phyloP scores from a whole-genome alignment of 2,329 filamentous ascomycete species.

The Talaromyces funiculosus region DNA sequence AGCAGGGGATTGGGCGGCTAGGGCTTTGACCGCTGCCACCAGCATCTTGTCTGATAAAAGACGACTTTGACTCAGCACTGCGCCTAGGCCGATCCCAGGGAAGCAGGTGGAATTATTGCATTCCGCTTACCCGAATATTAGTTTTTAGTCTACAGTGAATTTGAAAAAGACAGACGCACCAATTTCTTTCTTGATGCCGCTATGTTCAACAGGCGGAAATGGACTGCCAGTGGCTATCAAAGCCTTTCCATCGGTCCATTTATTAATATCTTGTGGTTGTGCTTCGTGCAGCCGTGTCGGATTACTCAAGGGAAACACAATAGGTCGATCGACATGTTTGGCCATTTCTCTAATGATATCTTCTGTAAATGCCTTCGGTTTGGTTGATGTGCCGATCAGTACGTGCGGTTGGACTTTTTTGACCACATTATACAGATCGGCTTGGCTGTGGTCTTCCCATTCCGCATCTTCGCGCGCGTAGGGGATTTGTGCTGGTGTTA shows the following conservation, averaged over 20 bases:
- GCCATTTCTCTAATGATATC: constrained; percentile 71
- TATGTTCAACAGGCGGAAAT: constrained; percentile 65
- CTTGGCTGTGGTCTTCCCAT: constrained; percentile 54
- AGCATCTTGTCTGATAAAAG: constrained; percentile 72
- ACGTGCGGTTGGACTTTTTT: constrained; percentile 70
- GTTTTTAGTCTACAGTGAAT: not conserved
- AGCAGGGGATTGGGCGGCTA: constrained; percentile 67
- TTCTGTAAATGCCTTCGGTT: constrained; percentile 69
- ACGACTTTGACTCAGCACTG: constrained; percentile 62
- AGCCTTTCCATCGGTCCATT: constrained; percentile 72
- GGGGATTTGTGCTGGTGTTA: constrained; percentile 61
- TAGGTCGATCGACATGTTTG: constrained; percentile 63
- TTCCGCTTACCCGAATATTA: constrained; percentile 52
- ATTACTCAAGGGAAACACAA: constrained; percentile 77
- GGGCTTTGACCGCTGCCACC: constrained; percentile 68
- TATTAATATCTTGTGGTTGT: constrained; percentile 65
- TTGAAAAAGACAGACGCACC: constrained; percentile 31
- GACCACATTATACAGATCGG: constrained; percentile 61
- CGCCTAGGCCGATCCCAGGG: constrained; percentile 77
- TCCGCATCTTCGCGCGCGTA: constrained; percentile 62
- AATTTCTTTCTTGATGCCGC: constrained; percentile 51
- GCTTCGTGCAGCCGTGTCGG: constrained; percentile 81
- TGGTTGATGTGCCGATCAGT: constrained; percentile 77
- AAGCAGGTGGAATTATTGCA: constrained; percentile 88
- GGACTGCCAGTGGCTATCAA: constrained; percentile 80